Evolutionary conservation across 176 grass and related monocot genomes (phyloP).

Genomic region (Otatea glauca): DNA sequence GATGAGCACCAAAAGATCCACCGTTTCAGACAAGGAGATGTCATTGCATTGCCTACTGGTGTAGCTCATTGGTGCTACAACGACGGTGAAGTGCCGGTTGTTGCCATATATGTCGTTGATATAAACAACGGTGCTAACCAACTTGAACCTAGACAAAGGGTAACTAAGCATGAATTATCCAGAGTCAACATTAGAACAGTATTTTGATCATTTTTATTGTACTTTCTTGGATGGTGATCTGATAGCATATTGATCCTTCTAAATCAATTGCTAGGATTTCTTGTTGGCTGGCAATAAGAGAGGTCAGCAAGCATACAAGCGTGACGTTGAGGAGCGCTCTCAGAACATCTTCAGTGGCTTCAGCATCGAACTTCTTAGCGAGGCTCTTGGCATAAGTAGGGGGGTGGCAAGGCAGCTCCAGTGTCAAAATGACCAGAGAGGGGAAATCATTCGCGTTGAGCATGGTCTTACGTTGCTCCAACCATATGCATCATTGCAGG

Average conservation of each 20-base stretch:
- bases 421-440: slow-evolving; percentile 34
- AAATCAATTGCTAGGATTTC: slow-evolving; percentile 1
- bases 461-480: not conserved
- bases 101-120: slow-evolving; percentile 30
- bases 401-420: slow-evolving; percentile 42
- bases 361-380: not conserved
- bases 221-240: not conserved
- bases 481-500: slow-evolving; percentile 21
- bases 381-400: not conserved
- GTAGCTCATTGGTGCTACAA: slow-evolving; percentile 39
- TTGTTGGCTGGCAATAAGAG: slow-evolving; percentile 4
- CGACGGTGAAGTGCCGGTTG: not conserved
- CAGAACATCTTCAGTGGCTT: slow-evolving; percentile 18
- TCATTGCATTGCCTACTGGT: slow-evolving; percentile 48
- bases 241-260: not conserved
- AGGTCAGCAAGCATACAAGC: not conserved
- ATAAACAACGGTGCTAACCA: slow-evolving; percentile 49
- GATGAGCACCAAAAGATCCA: slow-evolving; percentile 55
- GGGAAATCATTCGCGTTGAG: slow-evolving; percentile 1
- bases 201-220: not conserved
- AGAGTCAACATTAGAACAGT: not conserved
- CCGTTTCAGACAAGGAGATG: slow-evolving; percentile 48
- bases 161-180: not conserved
- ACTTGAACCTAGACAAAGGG: slow-evolving; percentile 11
- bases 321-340: not conserved